Evolutionary conservation across 305 asterid genomes (phyloP), one percentile per base, ranked within the genome.

Genomic region (Fraxinus greggii): DNA sequence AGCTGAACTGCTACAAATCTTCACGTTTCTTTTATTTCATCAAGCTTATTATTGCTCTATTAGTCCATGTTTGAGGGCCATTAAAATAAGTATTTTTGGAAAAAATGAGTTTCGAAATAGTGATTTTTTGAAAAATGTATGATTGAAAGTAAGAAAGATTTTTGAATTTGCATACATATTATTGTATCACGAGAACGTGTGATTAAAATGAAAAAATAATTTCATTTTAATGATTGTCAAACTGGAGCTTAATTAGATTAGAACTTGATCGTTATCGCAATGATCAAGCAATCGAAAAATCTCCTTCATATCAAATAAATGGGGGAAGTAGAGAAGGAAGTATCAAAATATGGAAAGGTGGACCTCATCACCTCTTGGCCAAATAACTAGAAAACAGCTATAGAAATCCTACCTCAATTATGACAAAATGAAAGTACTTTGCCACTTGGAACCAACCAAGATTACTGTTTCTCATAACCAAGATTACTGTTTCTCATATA

Each of bases 391-490:
- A 7, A 70, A 70, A 67, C 29, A 32, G 15, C 31, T n/a, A 29
- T 29, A 69, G 15, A 13, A n/a, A n/a, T 7, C 76, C n/a, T 9
- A n/a, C 33, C 54, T 63, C 70, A 75, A 61, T 76, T 40, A 84
- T 32, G 65, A 54, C 78, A 83, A 56, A 36, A 33, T 33, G 74
- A 36, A 61, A 48, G 79, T 28, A 73, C 83, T 67, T 13, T 54
- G 65, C 65, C 65, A 54, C 65, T 54, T 54, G 48, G 80, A 78
- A 83, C 79, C 81, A 23, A 6, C 79, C 82, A 78, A 54, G 0
- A 32, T 70, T 54, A 32, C 72, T 72, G 72, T 23, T 21, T 75
- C 35, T 59, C 54, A 29, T 12, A 19, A 6, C 79, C 82, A 78
- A 54, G 0, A 32, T 70, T 54, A 32, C 72, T 72, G 72, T 23